Evolutionary conservation across 306 rosid genomes (phyloP), one percentile per base, ranked within the genome.

Genomic region (Rosa lucieae): DNA sequence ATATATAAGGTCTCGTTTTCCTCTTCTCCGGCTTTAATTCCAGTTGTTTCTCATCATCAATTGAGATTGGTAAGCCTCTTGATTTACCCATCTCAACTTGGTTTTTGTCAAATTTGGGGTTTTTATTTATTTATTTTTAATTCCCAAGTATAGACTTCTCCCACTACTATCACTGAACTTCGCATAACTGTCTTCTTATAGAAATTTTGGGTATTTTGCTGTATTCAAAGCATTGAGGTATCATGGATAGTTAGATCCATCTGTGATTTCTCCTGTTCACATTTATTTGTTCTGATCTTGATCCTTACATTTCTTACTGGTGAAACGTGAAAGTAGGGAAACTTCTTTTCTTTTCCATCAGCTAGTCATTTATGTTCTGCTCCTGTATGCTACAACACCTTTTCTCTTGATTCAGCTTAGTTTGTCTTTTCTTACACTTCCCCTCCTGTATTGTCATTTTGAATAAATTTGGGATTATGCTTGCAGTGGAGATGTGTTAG

Each of bases 231-330:
- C 77, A 52, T 18, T 73, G 52, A 73, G 17, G 62, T 35, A 29
- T 44, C 10, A 49, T 7, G 56, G 39, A 2, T 49, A 32, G 6
- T 32, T 11, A 62, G 23, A 63, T 46, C 42, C 37, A 47, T 17
- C 61, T 10, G 35, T 17, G 17, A 72, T 32, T 76, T n/a, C 62
- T 39, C 65, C 51, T 11, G 0, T 77, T 66, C 80, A 77, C 65
- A 48, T 44, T 32, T 69, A 78, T 10, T 7, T 59, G 61, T 40
- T 40, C 43, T 48, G 56, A 63, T 74, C 62, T 73, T 23, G 37
- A 14, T 63, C 20, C 55, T 70, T 32, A 40, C 8, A 23, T 15
- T 49, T 73, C 37, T 21, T 44, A 44, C 47, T 8, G 47, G 11
- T 44, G 47, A 23, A 44, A 44, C 11, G 11, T 44, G 47, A 23